Conservation (phyloP, 202 grass and related monocot species). For the Eragrostis tef region DNA sequence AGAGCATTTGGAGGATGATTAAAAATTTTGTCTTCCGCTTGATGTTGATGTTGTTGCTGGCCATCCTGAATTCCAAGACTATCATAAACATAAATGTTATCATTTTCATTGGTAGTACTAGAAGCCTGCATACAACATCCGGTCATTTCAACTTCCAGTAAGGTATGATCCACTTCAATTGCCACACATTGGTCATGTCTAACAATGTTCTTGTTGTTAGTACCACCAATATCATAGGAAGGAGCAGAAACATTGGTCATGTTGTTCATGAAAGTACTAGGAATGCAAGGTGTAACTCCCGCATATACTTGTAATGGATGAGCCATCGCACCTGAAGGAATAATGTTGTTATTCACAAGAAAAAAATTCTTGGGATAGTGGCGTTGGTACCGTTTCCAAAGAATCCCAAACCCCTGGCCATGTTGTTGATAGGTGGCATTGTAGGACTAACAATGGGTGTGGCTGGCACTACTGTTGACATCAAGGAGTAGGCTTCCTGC, state of each 20-base stretch:
- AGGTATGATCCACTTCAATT: background rate
- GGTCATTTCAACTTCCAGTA: background rate
- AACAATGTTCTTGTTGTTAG: background rate
- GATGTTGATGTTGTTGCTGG: background rate
- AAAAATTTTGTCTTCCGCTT: background rate
- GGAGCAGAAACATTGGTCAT: background rate
- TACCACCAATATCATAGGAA: background rate
- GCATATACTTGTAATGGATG: background rate
- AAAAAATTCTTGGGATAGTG: background rate
- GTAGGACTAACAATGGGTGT: background rate
- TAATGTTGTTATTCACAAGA: background rate
- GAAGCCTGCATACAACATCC: background rate
- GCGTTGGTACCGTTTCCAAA: background rate
- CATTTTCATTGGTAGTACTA: rapidly evolving
- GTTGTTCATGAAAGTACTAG: background rate
- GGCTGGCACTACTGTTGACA: background rate
- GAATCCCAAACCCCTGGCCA: background rate
- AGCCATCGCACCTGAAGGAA: background rate
- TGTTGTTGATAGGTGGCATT: background rate
- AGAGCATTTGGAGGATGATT: background rate
- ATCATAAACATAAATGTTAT: background rate
- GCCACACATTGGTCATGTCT: no score
- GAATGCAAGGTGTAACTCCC: background rate
- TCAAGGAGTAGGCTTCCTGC: background rate
- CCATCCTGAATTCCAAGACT: background rate